These are phyloP conservation scores for Kazachstania africana DNA, from an alignment of 805 yeast genomes.

Conservation along the genomic window DNA sequence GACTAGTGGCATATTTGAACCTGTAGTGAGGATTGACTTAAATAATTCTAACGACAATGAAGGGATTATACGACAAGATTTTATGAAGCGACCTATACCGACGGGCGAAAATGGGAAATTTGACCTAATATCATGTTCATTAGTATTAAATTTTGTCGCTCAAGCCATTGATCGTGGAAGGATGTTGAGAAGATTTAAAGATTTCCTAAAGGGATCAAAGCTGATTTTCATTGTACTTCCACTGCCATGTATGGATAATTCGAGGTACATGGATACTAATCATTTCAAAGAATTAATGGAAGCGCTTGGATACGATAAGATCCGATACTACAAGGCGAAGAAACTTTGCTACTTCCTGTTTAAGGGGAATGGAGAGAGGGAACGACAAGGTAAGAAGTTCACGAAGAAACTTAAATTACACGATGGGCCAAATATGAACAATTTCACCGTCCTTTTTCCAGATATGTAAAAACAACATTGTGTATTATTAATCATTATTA, in stretches of 20 bases:
- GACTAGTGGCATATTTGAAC: slow-evolving; percentile 38
- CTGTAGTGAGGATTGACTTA: slow-evolving; percentile 59
- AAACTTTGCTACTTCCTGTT: slow-evolving; percentile 69
- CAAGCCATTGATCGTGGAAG: slow-evolving; percentile 57
- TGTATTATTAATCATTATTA: too few species aligned
- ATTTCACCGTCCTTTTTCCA: slow-evolving; percentile 42
- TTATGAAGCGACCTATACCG: slow-evolving; percentile 67
- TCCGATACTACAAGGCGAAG: slow-evolving; percentile 43
- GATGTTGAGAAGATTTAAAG: slow-evolving; percentile 53
- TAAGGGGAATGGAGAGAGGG: slow-evolving; percentile 16
- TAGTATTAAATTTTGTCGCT: slow-evolving; percentile 85
- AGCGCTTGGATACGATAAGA: slow-evolving; percentile 45
- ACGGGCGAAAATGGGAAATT: slow-evolving; percentile 34
- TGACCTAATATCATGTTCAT: slow-evolving; percentile 65
- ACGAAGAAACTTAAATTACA: slow-evolving; percentile 31
- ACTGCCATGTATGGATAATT: slow-evolving; percentile 71
- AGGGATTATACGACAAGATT: slow-evolving; percentile 65
- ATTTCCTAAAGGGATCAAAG: slow-evolving; percentile 34
- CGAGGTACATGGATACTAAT: slow-evolving; percentile 56
- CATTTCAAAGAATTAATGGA: slow-evolving; percentile 36
- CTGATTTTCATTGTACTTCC: slow-evolving; percentile 74
- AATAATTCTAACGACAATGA: slow-evolving; percentile 57
- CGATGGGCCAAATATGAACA: slow-evolving; percentile 52
- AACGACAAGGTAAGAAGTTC: slow-evolving; percentile 1
- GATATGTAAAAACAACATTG: not conserved